These are phyloP conservation scores for Cordyceps javanica DNA, from an alignment of 2,329 filamentous ascomycete species.

Conservation along the genomic window DNA sequence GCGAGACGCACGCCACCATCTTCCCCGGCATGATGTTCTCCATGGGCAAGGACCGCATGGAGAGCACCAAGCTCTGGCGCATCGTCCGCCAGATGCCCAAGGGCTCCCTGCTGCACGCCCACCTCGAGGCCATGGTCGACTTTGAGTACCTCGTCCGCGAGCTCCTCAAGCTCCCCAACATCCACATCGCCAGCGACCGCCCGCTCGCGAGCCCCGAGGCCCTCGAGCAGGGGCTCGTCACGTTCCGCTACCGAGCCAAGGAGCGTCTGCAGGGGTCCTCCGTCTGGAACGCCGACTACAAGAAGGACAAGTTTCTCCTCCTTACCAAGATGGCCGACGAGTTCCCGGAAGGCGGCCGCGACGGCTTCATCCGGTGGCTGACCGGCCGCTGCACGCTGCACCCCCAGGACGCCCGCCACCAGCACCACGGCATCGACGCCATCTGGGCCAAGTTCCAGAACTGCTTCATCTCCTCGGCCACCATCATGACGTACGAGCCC, in stretches of 20 bases:
- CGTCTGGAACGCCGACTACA: conserved; percentile 64
- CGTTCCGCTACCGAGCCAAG: conserved; percentile 54
- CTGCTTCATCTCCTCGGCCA: conserved; percentile 67
- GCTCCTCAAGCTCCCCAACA: conserved; percentile 64
- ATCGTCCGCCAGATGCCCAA: conserved; percentile 87
- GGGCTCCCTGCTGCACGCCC: conserved; percentile 77
- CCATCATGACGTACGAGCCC: conserved; percentile 82
- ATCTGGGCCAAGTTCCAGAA: conserved; percentile 78
- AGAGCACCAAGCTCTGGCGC: conserved; percentile 75
- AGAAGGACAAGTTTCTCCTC: conserved; percentile 50
- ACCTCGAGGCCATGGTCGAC: conserved; percentile 88
- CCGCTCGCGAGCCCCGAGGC: conserved; percentile 49
- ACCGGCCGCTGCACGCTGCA: conserved; percentile 67
- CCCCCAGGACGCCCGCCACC: conserved; percentile 64
- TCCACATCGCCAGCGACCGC: conserved; percentile 60
- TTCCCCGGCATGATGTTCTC: conserved; percentile 94
- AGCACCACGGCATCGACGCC: conserved; percentile 76
- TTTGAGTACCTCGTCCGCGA: conserved; percentile 72
- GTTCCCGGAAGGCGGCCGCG: conserved; percentile 66
- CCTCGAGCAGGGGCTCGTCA: conserved; percentile 48
- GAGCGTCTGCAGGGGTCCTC: conserved; percentile 36
- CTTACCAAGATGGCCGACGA: conserved; percentile 58
- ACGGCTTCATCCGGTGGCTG: conserved; percentile 73
- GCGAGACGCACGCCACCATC: conserved; percentile 55
- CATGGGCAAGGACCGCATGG: conserved; percentile 78